Conservation (phyloP, 805 yeast genomes). For the Danielozyma ontarioensis region DNA sequence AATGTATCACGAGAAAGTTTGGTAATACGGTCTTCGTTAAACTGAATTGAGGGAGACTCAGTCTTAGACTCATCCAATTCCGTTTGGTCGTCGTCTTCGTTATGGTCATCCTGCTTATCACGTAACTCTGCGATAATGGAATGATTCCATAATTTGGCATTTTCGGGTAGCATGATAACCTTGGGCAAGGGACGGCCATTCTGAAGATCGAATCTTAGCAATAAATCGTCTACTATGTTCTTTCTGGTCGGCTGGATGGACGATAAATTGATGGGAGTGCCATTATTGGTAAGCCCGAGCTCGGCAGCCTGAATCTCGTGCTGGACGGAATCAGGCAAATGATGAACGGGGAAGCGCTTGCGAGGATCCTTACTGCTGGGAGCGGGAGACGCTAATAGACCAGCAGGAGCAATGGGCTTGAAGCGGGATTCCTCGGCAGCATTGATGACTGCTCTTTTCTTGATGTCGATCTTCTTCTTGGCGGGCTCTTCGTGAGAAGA, state of each 20-base stretch:
- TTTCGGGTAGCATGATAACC: constrained; percentile 18
- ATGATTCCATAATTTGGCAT: constrained; percentile 17
- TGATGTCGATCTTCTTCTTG: constrained; percentile 3
- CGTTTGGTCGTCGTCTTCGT: neutral
- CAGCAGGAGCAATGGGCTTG: neutral
- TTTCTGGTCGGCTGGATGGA: constrained; percentile 24
- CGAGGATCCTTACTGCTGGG: constrained; percentile 7
- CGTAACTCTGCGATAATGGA: constrained; percentile 7
- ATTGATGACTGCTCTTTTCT: constrained; percentile 8
- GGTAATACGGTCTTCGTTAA: neutral
- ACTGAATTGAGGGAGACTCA: too few relatives aligned
- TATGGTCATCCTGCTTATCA: neutral
- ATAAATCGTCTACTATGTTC: constrained; percentile 24
- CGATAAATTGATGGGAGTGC: constrained; percentile 1
- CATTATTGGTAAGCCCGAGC: constrained; percentile 1
- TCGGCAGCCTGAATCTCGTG: constrained; percentile 5
- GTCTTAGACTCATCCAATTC: neutral
- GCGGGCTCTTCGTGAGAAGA: too few relatives aligned
- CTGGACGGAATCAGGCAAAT: constrained; percentile 10
- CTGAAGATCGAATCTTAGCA: constrained; percentile 27
- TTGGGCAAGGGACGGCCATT: constrained; percentile 20
- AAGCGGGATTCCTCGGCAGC: constrained; percentile 3
- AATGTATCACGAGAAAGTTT: neutral
- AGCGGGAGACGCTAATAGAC: constrained; percentile 1
- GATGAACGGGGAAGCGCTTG: constrained; percentile 11